Conservation (phyloP, 345 rosid species). For the Eucalyptus regnans region DNA sequence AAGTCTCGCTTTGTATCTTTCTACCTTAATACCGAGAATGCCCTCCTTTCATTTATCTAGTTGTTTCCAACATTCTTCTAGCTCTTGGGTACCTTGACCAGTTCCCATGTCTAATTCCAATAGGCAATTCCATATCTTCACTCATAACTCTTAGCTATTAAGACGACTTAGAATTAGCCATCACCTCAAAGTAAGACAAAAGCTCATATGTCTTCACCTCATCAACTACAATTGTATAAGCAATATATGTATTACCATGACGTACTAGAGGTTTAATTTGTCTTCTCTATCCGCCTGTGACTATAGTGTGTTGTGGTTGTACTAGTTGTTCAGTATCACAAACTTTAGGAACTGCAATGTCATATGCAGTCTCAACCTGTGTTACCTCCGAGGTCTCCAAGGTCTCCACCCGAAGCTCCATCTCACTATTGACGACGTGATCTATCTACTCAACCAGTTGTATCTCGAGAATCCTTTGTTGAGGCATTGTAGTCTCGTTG, state of each 20-base stretch:
- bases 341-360: not conserved
- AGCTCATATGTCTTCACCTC: not conserved
- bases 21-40: too few relatives aligned
- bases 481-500: accelerated
- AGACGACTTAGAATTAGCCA: not conserved
- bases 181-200: not conserved
- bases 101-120: too few relatives aligned
- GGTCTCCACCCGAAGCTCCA: not conserved
- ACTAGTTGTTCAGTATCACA: not conserved
- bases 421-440: not conserved
- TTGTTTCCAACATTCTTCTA: too few relatives aligned
- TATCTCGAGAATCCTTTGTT: not conserved
- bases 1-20: too few relatives aligned
- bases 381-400: not conserved
- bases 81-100: not conserved
- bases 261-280: not conserved
- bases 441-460: too few relatives aligned
- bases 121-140: not conserved
- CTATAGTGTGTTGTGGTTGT: not conserved
- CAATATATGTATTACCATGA: not conserved
- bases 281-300: accelerated
- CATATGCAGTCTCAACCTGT: not conserved
- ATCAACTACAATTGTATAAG: too few relatives aligned
- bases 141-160: not conserved
- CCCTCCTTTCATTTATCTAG: too few relatives aligned